These are phyloP conservation scores for Pholiota molesta DNA, from an alignment of 768 basidiomycete species.

Conservation along the genomic window DNA sequence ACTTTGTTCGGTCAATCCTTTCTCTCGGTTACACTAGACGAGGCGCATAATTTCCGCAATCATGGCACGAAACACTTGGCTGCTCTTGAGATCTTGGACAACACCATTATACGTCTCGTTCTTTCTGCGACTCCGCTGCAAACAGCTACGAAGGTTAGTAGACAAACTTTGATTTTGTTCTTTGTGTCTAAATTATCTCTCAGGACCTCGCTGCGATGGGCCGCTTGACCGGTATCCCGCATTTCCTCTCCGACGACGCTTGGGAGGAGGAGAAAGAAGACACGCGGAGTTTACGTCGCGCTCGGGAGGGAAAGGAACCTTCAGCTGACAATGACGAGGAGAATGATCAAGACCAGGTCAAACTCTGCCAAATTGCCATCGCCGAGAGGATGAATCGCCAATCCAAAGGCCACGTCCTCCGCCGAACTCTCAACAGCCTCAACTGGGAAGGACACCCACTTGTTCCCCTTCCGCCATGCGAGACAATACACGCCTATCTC, in stretches of 20 bases:
- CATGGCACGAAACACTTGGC: slow-evolving; percentile 16
- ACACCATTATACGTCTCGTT: slow-evolving; percentile 13
- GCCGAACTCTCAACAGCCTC: slow-evolving; percentile 20
- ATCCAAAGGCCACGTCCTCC: slow-evolving; percentile 23
- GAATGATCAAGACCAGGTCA: slow-evolving; percentile 13
- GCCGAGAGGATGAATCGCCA: slow-evolving; percentile 16
- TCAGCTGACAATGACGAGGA: slow-evolving; percentile 7
- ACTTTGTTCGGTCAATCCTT: slow-evolving; percentile 22
- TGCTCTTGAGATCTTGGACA: slow-evolving; percentile 16
- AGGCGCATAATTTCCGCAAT: slow-evolving; percentile 28
- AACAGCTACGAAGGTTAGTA: slow-evolving; percentile 24
- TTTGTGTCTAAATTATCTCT: background rate
- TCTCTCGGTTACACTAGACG: slow-evolving; percentile 21
- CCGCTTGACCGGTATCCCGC: slow-evolving; percentile 26
- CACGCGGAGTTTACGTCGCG: slow-evolving; percentile 10
- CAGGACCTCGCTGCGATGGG: slow-evolving; percentile 33
- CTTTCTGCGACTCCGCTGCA: slow-evolving; percentile 34
- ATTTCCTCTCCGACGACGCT: slow-evolving; percentile 25
- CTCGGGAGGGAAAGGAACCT: slow-evolving; percentile 6
- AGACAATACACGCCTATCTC: slow-evolving; percentile 9
- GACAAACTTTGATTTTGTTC: no score
- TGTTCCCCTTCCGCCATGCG: slow-evolving; percentile 18
- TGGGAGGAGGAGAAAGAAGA: slow-evolving; percentile 26
- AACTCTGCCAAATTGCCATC: slow-evolving; percentile 14
- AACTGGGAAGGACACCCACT: slow-evolving; percentile 17